These are phyloP conservation scores for Moniliella sp. DNA, from an alignment of 1,284 basidiomycete genomes.

Conservation along the genomic window DNA sequence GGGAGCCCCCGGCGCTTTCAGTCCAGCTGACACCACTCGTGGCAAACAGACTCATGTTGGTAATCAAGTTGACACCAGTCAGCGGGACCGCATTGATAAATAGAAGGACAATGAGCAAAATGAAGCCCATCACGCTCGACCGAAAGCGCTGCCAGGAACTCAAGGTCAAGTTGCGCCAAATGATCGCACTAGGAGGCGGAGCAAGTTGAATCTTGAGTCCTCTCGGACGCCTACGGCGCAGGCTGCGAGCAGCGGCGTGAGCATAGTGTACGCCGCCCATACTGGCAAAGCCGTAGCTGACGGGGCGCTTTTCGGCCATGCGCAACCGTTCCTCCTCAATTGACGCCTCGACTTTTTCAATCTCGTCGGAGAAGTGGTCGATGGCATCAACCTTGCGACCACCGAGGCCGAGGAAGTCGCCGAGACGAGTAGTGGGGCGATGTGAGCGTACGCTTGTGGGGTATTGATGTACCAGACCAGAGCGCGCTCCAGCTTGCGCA, in stretches of 20 bases:
- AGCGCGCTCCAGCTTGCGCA: constrained; percentile 57
- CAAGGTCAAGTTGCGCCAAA: constrained; percentile 25
- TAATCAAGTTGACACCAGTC: constrained; percentile 17
- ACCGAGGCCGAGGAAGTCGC: constrained; percentile 52
- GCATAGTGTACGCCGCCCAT: constrained; percentile 24
- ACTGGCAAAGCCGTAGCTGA: constrained; percentile 29
- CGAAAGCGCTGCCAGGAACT: constrained; percentile 9
- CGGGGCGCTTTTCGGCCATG: constrained; percentile 15
- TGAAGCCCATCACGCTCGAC: constrained; percentile 14
- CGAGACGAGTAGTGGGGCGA: constrained; percentile 51
- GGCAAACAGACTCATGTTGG: constrained; percentile 21
- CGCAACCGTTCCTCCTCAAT: constrained; percentile 37
- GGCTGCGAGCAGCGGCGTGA: constrained; percentile 20
- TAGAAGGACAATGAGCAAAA: constrained; percentile 16
- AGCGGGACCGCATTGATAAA: constrained; percentile 26
- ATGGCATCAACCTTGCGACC: constrained; percentile 43
- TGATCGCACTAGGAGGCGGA: constrained; percentile 21
- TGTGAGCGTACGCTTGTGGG: constrained; percentile 51
- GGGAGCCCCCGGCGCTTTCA: too few relatives aligned
- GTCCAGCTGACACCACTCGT: constrained; percentile 10
- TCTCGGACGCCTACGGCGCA: constrained; percentile 10
- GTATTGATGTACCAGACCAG: constrained; percentile 62
- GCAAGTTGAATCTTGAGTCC: constrained; percentile 19
- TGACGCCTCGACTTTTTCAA: constrained; percentile 16
- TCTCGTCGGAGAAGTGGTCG: constrained; percentile 19